A percentile compares a stretch with the other conserved stretches of the same genome.
These are phyloP conservation scores for Coemansia sp. DNA, from an alignment of 192 early-diverging fungal genomes.

Conservation along the genomic window DNA sequence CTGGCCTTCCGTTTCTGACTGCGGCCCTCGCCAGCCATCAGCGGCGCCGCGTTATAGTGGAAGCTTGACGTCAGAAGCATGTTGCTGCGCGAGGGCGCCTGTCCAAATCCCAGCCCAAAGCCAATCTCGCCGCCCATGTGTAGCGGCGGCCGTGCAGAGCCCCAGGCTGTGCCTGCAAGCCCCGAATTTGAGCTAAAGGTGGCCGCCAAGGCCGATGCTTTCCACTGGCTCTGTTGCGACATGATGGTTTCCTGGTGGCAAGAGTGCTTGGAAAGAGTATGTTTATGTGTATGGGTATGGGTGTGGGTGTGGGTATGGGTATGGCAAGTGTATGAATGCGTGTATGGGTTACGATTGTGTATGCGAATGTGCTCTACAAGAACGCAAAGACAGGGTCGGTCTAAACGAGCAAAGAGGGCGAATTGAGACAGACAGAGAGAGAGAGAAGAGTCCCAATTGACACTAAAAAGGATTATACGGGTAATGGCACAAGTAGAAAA, in stretches of 20 bases:
- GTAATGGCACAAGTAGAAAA: background rate
- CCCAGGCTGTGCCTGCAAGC: slow-evolving; percentile 44
- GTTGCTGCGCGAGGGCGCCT: slow-evolving; percentile 15
- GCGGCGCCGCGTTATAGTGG: background rate
- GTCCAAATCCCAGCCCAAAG: slow-evolving; percentile 42
- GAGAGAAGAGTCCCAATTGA: background rate
- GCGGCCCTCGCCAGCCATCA: slow-evolving; percentile 13
- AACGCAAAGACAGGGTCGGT: background rate
- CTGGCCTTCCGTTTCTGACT: slow-evolving; percentile 49
- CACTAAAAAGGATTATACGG: background rate
- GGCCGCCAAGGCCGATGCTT: slow-evolving; percentile 43
- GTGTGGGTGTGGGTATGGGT: background rate
- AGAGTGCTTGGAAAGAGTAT: background rate
- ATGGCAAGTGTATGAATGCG: background rate
- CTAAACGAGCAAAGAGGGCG: background rate
- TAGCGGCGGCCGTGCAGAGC: slow-evolving; percentile 28
- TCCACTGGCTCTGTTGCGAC: slow-evolving; percentile 51
- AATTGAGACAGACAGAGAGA: background rate
- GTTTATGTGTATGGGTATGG: background rate
- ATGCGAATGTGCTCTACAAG: background rate
- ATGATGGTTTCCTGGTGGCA: slow-evolving; percentile 11
- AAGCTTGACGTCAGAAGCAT: slow-evolving; percentile 1
- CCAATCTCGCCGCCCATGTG: slow-evolving; percentile 32
- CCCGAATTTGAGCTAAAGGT: slow-evolving; percentile 46
- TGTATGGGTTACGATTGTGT: too few species aligned